Percentiles rank a stretch among this genome's conserved stretches.
These are phyloP conservation scores for Colletotrichum theobromicola DNA, from an alignment of 2,329 filamentous ascomycete species.

Conservation along the genomic window DNA sequence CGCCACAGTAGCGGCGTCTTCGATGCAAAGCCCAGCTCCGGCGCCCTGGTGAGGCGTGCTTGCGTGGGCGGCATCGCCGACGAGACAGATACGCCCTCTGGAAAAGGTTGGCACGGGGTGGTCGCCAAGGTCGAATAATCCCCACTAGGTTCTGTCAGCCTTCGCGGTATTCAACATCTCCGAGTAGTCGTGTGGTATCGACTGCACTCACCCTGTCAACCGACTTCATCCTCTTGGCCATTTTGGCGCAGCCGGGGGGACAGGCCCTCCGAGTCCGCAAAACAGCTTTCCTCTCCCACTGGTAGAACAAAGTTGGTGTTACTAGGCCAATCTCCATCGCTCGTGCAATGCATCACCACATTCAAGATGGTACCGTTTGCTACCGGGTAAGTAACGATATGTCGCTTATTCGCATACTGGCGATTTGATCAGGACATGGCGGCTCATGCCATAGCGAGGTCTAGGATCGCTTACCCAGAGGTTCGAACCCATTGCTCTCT, in stretches of 20 bases:
- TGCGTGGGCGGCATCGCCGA: slow-evolving; percentile 69
- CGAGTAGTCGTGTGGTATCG: neutral
- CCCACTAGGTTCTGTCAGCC: slow-evolving; percentile 38
- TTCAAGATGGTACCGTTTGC: slow-evolving; percentile 60
- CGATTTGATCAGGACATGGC: neutral
- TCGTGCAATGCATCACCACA: slow-evolving; percentile 49
- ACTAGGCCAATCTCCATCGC: slow-evolving; percentile 32
- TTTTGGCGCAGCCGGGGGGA: neutral
- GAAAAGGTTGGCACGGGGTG: slow-evolving; percentile 46
- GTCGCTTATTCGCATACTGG: slow-evolving; percentile 51
- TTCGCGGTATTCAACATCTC: neutral
- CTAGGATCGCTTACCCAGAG: slow-evolving; percentile 60
- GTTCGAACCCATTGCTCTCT: slow-evolving; percentile 35
- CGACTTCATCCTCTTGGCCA: neutral
- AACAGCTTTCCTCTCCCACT: neutral
- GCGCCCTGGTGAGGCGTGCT: slow-evolving; percentile 65
- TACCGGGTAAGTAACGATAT: slow-evolving; percentile 66
- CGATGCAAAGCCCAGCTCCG: slow-evolving; percentile 63
- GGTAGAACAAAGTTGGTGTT: slow-evolving; percentile 25
- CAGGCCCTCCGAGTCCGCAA: neutral
- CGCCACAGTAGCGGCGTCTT: slow-evolving; percentile 51
- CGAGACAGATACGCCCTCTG: slow-evolving; percentile 49
- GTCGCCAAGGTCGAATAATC: slow-evolving; percentile 51
- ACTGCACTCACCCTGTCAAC: neutral
- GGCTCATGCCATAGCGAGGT: neutral